Evolutionary conservation across 352 stramenopile genomes (phyloP), one percentile per base, ranked within the genome.

Genomic region (Phytophthora meadii): DNA sequence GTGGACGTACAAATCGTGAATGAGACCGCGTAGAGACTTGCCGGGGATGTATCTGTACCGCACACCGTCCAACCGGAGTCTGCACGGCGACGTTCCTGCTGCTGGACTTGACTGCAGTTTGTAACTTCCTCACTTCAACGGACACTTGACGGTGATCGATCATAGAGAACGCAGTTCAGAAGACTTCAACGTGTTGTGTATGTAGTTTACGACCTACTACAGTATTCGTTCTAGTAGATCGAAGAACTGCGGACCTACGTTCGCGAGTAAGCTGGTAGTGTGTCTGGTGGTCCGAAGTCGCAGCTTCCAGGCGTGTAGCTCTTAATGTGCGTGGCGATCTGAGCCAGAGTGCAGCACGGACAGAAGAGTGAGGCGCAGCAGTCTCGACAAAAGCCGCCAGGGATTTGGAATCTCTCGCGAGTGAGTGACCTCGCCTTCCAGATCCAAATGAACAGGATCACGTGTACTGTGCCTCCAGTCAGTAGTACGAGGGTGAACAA

Each of bases 311-410:
- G 75, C 39, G 61, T 64, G 54, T 87, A 89, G 64, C 77, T 85
- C 61, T 84, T 78, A 45, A 79, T 68, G 45, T 89, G 80, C 10
- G 75, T 85, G n/a, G 77, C 75, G 53, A 87, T 80, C 53, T 89
- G 80, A 11, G 77, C 77, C 39, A 85, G 39, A 12, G 65, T 74
- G 61, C 77, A 85, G 52, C 68, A 70, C 14, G 52, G 61, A 54
- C 76, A 83, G 12, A 70, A 74, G 27, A 76, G 62, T 5, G 72
- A 69, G 30, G 55, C 64, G 11, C 55, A 69, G 47, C 68, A 77
- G 52, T 76, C 72, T 56, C 53, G 42, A 22, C 44, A 70, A 32
- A 46, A 69, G 0, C 52, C 59, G n/a, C 68, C 67, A 0, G 59
- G 59, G 41, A 80, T 66, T 17, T 72, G 60, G 60, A 80, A 74